Conservation (phyloP, 768 basidiomycete species). For the Sporobolomyces phaffii region DNA sequence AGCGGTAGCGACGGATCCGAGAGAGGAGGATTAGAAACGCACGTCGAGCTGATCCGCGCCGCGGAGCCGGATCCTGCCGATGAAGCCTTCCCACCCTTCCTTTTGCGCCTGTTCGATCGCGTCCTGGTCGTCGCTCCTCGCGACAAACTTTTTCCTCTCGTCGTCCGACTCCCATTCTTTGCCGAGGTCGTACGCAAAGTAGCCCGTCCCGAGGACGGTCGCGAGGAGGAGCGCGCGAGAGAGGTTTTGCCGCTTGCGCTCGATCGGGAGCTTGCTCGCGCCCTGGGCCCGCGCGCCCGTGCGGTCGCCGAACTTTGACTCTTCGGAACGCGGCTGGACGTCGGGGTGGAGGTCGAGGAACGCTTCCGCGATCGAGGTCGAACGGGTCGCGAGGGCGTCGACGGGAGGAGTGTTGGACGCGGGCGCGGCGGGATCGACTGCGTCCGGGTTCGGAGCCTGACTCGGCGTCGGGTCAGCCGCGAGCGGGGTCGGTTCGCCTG, state of each 20-base stretch:
- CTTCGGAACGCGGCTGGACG: slow-evolving; percentile 32
- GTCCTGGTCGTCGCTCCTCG: slow-evolving; percentile 33
- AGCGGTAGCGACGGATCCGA: too few species aligned
- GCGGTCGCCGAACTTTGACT: slow-evolving; percentile 26
- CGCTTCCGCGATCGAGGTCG: slow-evolving; percentile 34
- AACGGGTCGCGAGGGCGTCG: slow-evolving; percentile 19
- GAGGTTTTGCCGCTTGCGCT: slow-evolving; percentile 60
- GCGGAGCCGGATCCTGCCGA: slow-evolving; percentile 38
- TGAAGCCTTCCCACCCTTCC: slow-evolving; percentile 51
- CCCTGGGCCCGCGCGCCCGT: slow-evolving; percentile 47
- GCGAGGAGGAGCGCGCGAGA: slow-evolving; percentile 56
- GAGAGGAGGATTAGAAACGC: background rate
- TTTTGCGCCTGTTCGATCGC: slow-evolving; percentile 29
- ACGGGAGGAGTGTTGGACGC: slow-evolving; percentile 7
- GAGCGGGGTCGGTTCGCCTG: too few species aligned
- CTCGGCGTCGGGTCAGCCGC: too few species aligned
- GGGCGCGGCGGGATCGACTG: slow-evolving; percentile 8
- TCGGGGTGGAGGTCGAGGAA: slow-evolving; percentile 41
- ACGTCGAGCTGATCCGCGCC: slow-evolving; percentile 37
- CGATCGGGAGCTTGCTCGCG: slow-evolving; percentile 70
- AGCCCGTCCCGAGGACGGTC: slow-evolving; percentile 51
- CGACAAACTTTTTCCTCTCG: slow-evolving; percentile 56
- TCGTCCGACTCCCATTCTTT: slow-evolving; percentile 72
- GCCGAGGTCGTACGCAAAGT: slow-evolving; percentile 62
- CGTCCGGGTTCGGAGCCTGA: too few species aligned